phyloP scores from a whole-genome alignment of 306 rosid genomes.

The Pterocarpus santalinus region DNA sequence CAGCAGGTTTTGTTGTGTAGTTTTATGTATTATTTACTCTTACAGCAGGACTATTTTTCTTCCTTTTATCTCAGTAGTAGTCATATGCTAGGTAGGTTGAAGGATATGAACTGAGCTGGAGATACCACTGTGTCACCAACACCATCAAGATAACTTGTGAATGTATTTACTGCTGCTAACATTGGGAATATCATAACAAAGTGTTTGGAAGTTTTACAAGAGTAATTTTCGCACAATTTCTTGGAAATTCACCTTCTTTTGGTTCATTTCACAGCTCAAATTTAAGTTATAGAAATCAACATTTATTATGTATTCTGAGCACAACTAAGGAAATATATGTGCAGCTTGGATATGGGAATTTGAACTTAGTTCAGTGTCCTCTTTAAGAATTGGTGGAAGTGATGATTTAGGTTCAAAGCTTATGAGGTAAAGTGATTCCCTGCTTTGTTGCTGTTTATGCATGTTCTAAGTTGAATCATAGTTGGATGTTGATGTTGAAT shows the following conservation, averaged over 20 bases:
- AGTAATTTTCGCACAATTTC: neutral
- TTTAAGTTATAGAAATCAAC: slow-evolving; percentile 4
- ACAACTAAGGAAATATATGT: neutral
- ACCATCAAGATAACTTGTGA: too few relatives aligned
- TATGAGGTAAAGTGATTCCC: neutral
- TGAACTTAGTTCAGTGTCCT: neutral
- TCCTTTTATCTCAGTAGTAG: neutral
- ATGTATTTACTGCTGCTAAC: neutral
- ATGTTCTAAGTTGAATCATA: too few relatives aligned
- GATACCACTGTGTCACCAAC: neutral
- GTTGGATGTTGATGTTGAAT: slow-evolving; percentile 49
- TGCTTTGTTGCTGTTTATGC: too few relatives aligned
- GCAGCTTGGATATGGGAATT: neutral
- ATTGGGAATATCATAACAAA: neutral
- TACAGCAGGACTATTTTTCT: neutral
- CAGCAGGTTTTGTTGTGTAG: neutral
- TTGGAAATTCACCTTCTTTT: neutral
- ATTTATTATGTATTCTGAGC: neutral
- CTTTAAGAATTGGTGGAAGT: neutral
- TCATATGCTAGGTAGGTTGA: neutral
- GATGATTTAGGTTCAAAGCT: neutral
- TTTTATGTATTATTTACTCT: neutral
- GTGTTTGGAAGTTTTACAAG: neutral
- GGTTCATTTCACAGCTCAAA: slow-evolving; percentile 28
- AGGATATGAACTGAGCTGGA: neutral